Percentiles rank a stretch among this genome's conserved stretches.
phyloP scores from a whole-genome alignment of 257 asterid genomes.

The Solanum rostratum region DNA sequence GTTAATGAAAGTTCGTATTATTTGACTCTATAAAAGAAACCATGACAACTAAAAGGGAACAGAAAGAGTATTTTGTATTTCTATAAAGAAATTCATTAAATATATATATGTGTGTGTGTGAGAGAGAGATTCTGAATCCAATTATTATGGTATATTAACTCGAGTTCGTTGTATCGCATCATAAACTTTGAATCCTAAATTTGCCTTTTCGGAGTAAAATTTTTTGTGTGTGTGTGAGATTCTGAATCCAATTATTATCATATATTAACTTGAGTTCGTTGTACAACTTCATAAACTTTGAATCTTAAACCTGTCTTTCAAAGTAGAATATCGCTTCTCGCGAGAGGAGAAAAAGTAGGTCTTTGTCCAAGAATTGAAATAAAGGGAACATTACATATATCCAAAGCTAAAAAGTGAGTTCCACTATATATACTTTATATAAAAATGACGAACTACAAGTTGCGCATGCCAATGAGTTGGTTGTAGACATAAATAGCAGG shows the following conservation, averaged over 20 bases:
- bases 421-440: neutral
- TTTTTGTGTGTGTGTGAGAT: too few species aligned
- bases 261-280: neutral
- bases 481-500: neutral
- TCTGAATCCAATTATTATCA: neutral
- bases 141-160: too few species aligned
- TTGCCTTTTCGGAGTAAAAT: too few species aligned
- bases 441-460: neutral
- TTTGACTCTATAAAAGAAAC: too few species aligned
- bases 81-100: neutral
- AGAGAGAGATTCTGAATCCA: too few species aligned
- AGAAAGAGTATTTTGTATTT: too few species aligned
- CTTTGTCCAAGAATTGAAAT: neutral
- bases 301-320: fast-evolving
- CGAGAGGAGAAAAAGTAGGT: neutral
- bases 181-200: too few species aligned
- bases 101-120: too few species aligned
- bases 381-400: neutral
- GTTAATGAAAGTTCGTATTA: too few species aligned
- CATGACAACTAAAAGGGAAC: too few species aligned
- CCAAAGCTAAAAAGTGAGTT: neutral
- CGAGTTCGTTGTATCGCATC: too few species aligned
- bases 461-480: neutral
- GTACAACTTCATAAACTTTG: neutral
- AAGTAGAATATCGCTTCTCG: neutral